Evolutionary conservation across 202 grass and related monocot genomes (phyloP).

Genomic region (Zoysia matrella): DNA sequence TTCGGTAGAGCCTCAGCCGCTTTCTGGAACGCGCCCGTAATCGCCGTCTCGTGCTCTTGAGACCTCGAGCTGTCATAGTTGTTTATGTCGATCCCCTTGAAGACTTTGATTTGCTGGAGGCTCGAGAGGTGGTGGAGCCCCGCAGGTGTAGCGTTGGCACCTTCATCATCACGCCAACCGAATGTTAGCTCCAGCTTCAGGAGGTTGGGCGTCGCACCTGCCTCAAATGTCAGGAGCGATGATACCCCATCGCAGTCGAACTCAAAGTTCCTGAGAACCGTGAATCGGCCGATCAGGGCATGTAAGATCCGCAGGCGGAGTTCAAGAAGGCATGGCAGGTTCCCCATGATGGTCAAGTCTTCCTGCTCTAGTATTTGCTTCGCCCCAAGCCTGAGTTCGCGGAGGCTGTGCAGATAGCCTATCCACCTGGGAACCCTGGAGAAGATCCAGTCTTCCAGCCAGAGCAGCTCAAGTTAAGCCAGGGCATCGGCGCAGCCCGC

Average conservation of each 20-base stretch:
- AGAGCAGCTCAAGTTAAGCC: not conserved
- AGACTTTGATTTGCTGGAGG: not conserved
- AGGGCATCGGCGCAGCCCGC: not conserved
- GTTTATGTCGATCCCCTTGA: no score
- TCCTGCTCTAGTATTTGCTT: not conserved
- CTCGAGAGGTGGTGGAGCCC: no score
- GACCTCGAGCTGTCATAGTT: no score
- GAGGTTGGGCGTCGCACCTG: not conserved
- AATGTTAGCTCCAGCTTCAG: no score
- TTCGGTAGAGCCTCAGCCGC: not conserved
- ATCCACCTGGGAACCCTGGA: slow-evolving; percentile 3
- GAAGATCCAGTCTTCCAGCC: not conserved
- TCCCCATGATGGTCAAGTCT: not conserved
- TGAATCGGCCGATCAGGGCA: not conserved
- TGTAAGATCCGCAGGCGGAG: not conserved
- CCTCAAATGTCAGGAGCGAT: not conserved
- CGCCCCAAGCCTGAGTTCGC: accelerated
- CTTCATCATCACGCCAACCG: no score
- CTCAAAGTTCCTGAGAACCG: not conserved
- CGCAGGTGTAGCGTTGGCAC: no score
- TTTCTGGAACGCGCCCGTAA: not conserved
- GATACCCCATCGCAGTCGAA: not conserved
- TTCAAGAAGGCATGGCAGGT: not conserved
- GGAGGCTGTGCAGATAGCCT: not conserved
- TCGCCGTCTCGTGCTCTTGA: no score